phyloP scores from a whole-genome alignment of 2,329 filamentous ascomycete genomes.

The Phyllosticta ampelicida region DNA sequence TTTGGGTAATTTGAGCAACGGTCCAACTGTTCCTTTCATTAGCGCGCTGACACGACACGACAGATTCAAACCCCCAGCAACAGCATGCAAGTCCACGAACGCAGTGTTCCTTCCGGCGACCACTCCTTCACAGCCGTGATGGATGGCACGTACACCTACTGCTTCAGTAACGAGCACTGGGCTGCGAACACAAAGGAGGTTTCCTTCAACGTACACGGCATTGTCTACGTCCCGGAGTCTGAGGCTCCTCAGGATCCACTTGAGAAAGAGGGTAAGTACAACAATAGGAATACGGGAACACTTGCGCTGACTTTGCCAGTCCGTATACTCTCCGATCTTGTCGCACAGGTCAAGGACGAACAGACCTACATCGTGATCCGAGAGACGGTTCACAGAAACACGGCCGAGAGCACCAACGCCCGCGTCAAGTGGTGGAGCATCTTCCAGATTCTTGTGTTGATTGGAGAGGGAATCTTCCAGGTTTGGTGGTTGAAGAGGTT shows the following conservation, averaged over 20 bases:
- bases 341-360: slow-evolving; percentile 92
- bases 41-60: neutral
- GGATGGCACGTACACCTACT: slow-evolving; percentile 90
- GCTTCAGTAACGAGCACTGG: slow-evolving; percentile 99
- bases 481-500: slow-evolving; percentile 99
- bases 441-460: slow-evolving; percentile 81
- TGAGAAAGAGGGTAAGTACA: slow-evolving; percentile 66
- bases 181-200: slow-evolving; percentile 94
- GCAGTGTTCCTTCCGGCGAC: slow-evolving; percentile 77
- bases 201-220: slow-evolving; percentile 97
- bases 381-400: slow-evolving; percentile 90
- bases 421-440: slow-evolving; percentile 99
- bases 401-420: slow-evolving; percentile 93
- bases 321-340: slow-evolving; percentile 68
- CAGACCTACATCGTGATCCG: slow-evolving; percentile 93
- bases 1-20: slow-evolving; percentile 58
- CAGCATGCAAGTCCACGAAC: slow-evolving; percentile 69
- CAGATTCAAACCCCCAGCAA: slow-evolving; percentile 70
- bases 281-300: neutral
- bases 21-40: neutral
- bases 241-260: slow-evolving; percentile 79
- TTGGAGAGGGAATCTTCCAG: slow-evolving; percentile 92
- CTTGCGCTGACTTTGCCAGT: slow-evolving; percentile 43
- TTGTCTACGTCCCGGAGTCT: slow-evolving; percentile 88
- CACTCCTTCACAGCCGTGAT: slow-evolving; percentile 76